Conservation (phyloP, 768 basidiomycete species). For the Podaxis sp. region DNA sequence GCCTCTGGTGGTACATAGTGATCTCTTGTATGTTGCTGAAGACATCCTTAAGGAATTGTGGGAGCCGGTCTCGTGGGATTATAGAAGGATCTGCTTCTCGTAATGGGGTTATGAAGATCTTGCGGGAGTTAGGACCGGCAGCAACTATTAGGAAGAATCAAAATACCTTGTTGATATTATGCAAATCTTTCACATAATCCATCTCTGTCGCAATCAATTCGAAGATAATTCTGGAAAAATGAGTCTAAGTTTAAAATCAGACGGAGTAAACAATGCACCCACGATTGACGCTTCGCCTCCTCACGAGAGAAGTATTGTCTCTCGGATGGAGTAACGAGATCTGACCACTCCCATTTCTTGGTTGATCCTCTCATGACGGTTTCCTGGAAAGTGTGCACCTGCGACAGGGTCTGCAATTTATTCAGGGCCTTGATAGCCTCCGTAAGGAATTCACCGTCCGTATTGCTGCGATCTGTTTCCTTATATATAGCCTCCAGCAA, state of each 20-base stretch:
- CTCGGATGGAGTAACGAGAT: slow-evolving; percentile 52
- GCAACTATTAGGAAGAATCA: background rate
- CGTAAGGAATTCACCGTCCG: slow-evolving; percentile 79
- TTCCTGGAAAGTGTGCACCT: slow-evolving; percentile 86
- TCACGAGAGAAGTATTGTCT: slow-evolving; percentile 19
- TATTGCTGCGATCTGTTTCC: slow-evolving; percentile 78
- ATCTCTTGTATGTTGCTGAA: slow-evolving; percentile 88
- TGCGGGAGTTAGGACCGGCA: background rate
- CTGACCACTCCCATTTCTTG: slow-evolving; percentile 88
- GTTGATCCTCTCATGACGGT: slow-evolving; percentile 83
- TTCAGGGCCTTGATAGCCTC: slow-evolving; percentile 86
- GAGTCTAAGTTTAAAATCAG: slow-evolving; percentile 1
- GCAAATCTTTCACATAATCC: slow-evolving; percentile 93
- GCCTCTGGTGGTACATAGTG: slow-evolving; percentile 67
- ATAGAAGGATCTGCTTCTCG: slow-evolving; percentile 76
- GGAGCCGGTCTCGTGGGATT: slow-evolving; percentile 67
- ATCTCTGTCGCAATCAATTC: slow-evolving; percentile 96
- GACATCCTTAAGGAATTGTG: slow-evolving; percentile 80
- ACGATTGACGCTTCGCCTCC: slow-evolving; percentile 66
- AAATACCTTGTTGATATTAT: slow-evolving; percentile 63
- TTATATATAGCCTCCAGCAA: slow-evolving; percentile 83
- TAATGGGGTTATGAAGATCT: slow-evolving; percentile 87
- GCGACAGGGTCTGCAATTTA: slow-evolving; percentile 76
- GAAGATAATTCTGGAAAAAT: slow-evolving; percentile 71
- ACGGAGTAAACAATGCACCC: slow-evolving; percentile 29